Percentiles rank a stretch among this genome's conserved stretches.
phyloP scores from a whole-genome alignment of 2,329 filamentous ascomycete genomes.

The Ambrosiella cleistominuta region DNA sequence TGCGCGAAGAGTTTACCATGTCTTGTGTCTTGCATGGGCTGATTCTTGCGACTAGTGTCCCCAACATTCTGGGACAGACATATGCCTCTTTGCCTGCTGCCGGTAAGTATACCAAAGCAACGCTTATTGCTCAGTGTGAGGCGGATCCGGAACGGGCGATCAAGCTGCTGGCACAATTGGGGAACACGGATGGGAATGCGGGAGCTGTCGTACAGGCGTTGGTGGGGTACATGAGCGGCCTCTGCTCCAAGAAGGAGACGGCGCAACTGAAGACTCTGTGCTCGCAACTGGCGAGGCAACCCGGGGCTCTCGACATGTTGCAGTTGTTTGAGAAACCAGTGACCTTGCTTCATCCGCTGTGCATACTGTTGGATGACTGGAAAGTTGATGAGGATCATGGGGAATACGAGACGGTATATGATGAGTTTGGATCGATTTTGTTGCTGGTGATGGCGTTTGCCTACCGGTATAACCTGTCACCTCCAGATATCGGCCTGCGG shows the following conservation, averaged over 20 bases:
- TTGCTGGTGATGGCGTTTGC: conserved; percentile 56
- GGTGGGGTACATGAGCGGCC: conserved; percentile 49
- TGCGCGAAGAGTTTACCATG: conserved; percentile 63
- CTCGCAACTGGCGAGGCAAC: conserved; percentile 53
- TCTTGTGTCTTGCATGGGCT: conserved; percentile 76
- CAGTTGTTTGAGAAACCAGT: conserved; percentile 56
- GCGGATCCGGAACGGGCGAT: conserved; percentile 60
- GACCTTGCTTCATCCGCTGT: conserved; percentile 55
- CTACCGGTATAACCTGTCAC: conserved; percentile 53
- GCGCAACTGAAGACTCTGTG: conserved; percentile 65
- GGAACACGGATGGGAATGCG: conserved; percentile 81
- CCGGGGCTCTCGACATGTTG: conserved; percentile 55
- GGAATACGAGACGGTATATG: conserved; percentile 63
- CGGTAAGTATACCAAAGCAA: conserved; percentile 60
- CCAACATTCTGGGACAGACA: conserved; percentile 66
- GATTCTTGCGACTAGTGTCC: conserved; percentile 61
- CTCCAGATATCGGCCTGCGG: conserved; percentile 44
- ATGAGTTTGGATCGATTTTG: conserved; percentile 66
- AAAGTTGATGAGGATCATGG: conserved; percentile 58
- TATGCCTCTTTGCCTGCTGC: conserved; percentile 60
- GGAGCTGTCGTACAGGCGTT: conserved; percentile 67
- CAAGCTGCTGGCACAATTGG: conserved; percentile 61
- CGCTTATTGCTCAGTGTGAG: conserved; percentile 60
- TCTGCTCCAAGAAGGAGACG: conserved; percentile 58
- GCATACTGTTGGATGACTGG: conserved; percentile 62